Conservation (phyloP, 2,329 filamentous ascomycete genomes). For the Fusarium transvaalense region DNA sequence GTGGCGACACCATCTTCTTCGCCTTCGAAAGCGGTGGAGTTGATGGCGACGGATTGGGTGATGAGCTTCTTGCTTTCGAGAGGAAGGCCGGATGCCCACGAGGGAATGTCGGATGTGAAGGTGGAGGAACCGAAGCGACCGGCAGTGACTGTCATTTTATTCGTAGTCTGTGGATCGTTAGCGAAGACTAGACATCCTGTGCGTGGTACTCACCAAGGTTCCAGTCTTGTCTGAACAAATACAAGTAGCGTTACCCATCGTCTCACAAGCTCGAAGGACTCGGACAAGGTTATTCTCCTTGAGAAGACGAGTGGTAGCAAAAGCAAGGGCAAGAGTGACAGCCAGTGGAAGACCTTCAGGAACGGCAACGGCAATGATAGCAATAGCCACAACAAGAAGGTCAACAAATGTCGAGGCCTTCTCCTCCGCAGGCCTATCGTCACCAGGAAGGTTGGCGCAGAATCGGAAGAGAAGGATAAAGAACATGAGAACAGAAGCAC, state of each 20-base stretch:
- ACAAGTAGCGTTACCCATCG: conserved; percentile 82
- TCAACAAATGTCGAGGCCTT: conserved; percentile 85
- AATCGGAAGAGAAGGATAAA: conserved; percentile 89
- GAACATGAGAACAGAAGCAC: conserved; percentile 83
- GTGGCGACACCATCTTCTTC: conserved; percentile 73
- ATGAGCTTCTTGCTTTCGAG: conserved; percentile 46
- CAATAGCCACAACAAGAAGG: conserved; percentile 82
- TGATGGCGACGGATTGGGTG: conserved; percentile 64
- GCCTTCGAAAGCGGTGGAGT: conserved; percentile 82
- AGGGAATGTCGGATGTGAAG: conserved; percentile 49
- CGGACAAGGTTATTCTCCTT: conserved; percentile 83
- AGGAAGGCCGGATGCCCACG: conserved; percentile 42
- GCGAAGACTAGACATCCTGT: too few relatives aligned
- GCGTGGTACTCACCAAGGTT: conserved; percentile 64
- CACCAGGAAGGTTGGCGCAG: conserved; percentile 72
- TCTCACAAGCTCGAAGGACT: conserved; percentile 81
- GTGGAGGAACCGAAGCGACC: conserved; percentile 66
- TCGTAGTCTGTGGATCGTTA: conserved; percentile 56
- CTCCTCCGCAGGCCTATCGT: conserved; percentile 67
- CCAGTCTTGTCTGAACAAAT: conserved; percentile 78
- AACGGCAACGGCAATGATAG: conserved; percentile 83
- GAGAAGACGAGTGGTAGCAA: conserved; percentile 81
- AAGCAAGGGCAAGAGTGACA: conserved; percentile 81
- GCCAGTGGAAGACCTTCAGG: conserved; percentile 82
- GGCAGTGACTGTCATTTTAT: conserved; percentile 76